These are phyloP conservation scores for Acer campestre DNA, from an alignment of 345 rosid species.

Conservation along the genomic window DNA sequence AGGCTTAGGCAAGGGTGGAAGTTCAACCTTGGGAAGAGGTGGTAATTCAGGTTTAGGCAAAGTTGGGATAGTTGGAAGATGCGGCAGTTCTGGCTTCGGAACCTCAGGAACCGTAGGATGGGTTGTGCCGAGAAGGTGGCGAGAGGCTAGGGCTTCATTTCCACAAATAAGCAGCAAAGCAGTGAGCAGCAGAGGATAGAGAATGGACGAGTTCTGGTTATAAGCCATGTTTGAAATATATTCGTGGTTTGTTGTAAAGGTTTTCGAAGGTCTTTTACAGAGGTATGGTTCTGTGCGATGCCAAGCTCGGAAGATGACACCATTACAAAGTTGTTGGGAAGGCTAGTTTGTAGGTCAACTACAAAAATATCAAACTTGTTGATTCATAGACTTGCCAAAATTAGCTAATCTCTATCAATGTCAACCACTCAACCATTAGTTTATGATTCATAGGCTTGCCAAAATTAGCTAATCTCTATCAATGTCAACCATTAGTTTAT, in stretches of 20 bases:
- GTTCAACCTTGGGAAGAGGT: neutral
- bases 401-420: neutral
- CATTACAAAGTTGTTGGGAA: neutral
- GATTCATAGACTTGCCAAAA: neutral
- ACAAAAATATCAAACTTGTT: neutral
- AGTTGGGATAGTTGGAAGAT: conserved; percentile 9
- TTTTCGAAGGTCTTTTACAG: neutral
- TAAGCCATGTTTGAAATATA: conserved; percentile 13
- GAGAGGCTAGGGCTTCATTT: conserved; percentile 21
- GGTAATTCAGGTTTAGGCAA: conserved; percentile 21
- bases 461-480: neutral
- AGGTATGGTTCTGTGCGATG: no score
- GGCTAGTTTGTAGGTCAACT: neutral
- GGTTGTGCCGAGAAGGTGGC: conserved; percentile 13
- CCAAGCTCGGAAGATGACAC: neutral
- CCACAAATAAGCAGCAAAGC: neutral
- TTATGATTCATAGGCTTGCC: neutral
- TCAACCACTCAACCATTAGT: conserved; percentile 10
- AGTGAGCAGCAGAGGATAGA: conserved; percentile 5
- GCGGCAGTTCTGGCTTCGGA: conserved; percentile 11
- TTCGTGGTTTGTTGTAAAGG: neutral
- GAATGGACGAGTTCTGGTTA: neutral
- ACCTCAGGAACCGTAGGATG: conserved; percentile 19
- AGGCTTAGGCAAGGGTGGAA: conserved; percentile 9
- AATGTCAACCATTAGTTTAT: neutral